Evolutionary conservation across 306 rosid species (phyloP).

Genomic region (Prunus salicina): DNA sequence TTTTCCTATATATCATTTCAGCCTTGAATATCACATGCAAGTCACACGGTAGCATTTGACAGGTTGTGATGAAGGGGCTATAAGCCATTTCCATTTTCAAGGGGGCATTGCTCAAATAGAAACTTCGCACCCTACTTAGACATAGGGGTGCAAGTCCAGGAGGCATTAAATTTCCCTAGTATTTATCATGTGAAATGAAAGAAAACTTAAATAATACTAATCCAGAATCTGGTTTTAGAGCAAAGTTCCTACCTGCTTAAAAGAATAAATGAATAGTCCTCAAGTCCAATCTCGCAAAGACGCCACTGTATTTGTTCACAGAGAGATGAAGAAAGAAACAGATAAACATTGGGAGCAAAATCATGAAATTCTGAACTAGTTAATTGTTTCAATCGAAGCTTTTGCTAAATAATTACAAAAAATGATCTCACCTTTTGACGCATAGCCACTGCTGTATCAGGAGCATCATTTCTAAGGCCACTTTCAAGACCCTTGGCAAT

Average conservation of each 20-base stretch:
- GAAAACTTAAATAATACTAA: not conserved
- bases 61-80: not conserved
- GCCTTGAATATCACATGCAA: not conserved
- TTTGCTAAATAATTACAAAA: conserved; percentile 18
- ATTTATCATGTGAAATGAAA: not conserved
- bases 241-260: conserved; percentile 67
- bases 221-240: not conserved
- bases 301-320: conserved; percentile 72
- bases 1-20: not conserved
- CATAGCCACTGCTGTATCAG: conserved; percentile 93
- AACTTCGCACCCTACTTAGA: not conserved
- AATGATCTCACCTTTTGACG: conserved; percentile 78
- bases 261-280: conserved; percentile 93
- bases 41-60: not conserved
- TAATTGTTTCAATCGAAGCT: conserved; percentile 17
- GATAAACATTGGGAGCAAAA: conserved; percentile 22
- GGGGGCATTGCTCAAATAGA: not conserved
- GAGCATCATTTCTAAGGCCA: conserved; percentile 98
- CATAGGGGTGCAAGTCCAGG: not conserved
- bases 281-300: conserved; percentile 95
- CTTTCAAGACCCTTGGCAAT: conserved; percentile 84
- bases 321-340: conserved; percentile 17
- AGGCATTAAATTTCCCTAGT: not conserved
- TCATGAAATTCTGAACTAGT: conserved; percentile 18
- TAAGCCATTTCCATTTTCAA: not conserved